Base-by-base conservation (phyloP, 345 rosid species). In the Heritiera fomes region DNA sequence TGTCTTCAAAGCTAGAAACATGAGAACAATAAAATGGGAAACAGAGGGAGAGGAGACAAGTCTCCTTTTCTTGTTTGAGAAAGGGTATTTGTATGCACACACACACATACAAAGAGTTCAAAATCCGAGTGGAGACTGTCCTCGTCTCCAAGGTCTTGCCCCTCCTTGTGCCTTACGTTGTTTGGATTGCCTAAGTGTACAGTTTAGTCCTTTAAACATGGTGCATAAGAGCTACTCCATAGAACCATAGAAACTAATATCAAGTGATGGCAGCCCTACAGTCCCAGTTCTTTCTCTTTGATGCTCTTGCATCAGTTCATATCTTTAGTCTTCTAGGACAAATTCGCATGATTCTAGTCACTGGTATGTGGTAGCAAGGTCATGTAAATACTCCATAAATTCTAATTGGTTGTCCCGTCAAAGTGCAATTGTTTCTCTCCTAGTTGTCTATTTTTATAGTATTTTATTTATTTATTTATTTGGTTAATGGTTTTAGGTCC, bases 401-500 rank as follows among this genome's bases (percentile, higher is more conserved):
- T 34, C 45, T 63, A 63, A 32, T 32, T 13, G 43, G n/a, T 32
- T 13, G 0, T 63, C 18, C 18, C 14, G n/a, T 6, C n/a, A 32
- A 63, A 63, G 8, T 63, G 43, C 43, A 12, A 7, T 14, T 32
- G 40, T 63, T 5, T 34, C 43, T 63, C 5, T 32, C 66, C 8
- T 62, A 4, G 3, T 30, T 59, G 12, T n/a, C 8, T 67, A 2
- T 52, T 52, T 5, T 15, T 14, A 52, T 46, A 12, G 6, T 50
- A 41, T 40, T 47, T 9, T 61, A 40, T 3, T 34, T 34, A 0
- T 34, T 34, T 34, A 1, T 50, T 9, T 12, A 53, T 43, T 34
- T 43, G 49, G 66, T 61, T 60, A 71, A 64, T 41, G 68, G n/a
- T 77, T 83, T 38, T 79, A 93, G 98, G 98, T 84, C 97, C 98